Conservation (phyloP, 192 early-diverging fungal genomes). For the Mortierella hygrophila region DNA sequence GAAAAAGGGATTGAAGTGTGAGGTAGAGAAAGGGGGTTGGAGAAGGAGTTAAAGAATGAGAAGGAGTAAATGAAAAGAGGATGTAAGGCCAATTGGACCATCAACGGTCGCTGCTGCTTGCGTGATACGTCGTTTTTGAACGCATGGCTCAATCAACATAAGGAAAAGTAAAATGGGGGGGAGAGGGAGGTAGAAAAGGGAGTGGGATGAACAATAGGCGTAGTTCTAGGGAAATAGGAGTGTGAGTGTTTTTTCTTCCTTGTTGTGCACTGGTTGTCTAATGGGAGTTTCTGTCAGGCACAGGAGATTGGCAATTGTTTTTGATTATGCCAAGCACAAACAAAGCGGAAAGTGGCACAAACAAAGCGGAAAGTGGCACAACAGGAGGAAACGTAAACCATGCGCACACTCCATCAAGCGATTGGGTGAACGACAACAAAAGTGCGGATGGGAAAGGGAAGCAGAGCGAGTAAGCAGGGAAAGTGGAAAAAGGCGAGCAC, state of each 20-base stretch:
- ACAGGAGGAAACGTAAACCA: neutral
- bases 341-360: neutral
- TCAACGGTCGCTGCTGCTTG: neutral
- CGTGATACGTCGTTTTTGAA: neutral
- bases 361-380: neutral
- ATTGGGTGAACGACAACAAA: conserved; percentile 1
- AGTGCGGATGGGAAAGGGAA: neutral
- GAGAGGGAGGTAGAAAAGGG: neutral
- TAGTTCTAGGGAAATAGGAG: neutral
- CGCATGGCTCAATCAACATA: neutral
- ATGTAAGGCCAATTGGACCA: neutral
- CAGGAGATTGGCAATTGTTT: neutral
- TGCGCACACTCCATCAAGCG: conserved; percentile 1
- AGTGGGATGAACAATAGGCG: neutral
- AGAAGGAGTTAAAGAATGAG: neutral
- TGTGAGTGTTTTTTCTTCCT: neutral
- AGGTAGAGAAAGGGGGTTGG: neutral
- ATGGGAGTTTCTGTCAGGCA: neutral
- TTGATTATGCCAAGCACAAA: neutral
- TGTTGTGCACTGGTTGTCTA: too few relatives aligned
- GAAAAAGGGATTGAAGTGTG: neutral
- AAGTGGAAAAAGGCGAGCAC: neutral
- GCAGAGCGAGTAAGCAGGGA: too few relatives aligned
- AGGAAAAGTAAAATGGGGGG: neutral
- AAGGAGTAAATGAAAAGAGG: neutral